Evolutionary conservation across 2,329 filamentous ascomycete genomes (phyloP).

Genomic region (Clonostachys chloroleuca): DNA sequence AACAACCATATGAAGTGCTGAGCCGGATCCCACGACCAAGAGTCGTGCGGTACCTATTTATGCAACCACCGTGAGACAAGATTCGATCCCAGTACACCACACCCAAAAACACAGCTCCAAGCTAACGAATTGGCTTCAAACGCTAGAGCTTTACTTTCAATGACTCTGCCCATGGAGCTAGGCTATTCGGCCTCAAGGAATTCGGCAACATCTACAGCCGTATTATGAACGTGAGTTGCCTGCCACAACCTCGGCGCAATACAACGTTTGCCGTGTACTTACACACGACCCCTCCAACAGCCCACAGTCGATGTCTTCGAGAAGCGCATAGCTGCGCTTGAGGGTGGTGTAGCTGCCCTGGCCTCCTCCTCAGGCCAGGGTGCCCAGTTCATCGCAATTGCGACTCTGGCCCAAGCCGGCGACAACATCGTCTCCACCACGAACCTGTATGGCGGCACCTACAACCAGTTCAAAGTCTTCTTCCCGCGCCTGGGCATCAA

Average conservation of each 20-base stretch:
- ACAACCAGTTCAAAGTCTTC: conserved; percentile 95
- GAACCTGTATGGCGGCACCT: conserved; percentile 91
- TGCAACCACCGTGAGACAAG: conserved; percentile 67
- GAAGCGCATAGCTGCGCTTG: conserved; percentile 91
- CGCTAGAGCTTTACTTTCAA: conserved; percentile 83
- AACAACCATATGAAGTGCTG: conserved; percentile 50
- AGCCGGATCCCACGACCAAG: conserved; percentile 76
- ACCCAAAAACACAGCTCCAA: too few relatives aligned
- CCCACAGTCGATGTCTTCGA: conserved; percentile 95
- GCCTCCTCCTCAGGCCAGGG: conserved; percentile 83
- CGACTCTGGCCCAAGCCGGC: conserved; percentile 77
- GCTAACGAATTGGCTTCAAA: too few relatives aligned
- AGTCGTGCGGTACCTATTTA: conserved; percentile 94
- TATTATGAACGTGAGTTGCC: conserved; percentile 75
- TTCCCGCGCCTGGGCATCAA: conserved; percentile 81
- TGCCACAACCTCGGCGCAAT: background rate
- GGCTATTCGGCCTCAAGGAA: conserved; percentile 95
- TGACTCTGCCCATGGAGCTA: conserved; percentile 91
- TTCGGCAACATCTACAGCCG: conserved; percentile 97
- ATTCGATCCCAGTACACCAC: conserved; percentile 5
- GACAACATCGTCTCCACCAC: conserved; percentile 92
- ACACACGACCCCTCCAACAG: conserved; percentile 27
- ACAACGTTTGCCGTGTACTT: background rate
- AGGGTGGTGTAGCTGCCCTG: conserved; percentile 84
- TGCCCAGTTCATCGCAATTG: conserved; percentile 87